Base-by-base conservation (phyloP, 164 flowering plant species). In the Magnolia kwangsiensis region DNA sequence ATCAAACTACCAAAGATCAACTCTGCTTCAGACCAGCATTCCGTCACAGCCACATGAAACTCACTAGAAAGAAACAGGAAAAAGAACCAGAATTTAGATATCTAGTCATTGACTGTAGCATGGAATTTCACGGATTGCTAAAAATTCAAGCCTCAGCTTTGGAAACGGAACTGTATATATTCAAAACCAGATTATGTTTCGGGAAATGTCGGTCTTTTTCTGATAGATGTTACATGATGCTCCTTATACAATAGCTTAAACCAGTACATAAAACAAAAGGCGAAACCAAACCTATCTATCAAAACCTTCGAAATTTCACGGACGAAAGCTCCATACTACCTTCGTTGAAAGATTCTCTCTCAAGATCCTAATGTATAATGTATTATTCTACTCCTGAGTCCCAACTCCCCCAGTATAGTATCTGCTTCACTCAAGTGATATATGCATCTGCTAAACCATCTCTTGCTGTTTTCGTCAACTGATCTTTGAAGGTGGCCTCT, bases 371-470 rank as follows among this genome's bases (percentile, higher is more conserved):
- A 20, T 45, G 67, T 68, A 20, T 75, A 51, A 20, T 20, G 29
- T 50, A 45, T 64, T 68, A 20, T 49, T 45, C 31, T 49, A 67
- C 50, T 65, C 24, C 51, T 27, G 10, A 67, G 24, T 27, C 6
- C 27, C 4, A 2, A 67, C 70, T 67, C 7, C 23, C 31, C 50
- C 11, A 65, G 63, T 75, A 51, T 79, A 70, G 59, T 83, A 85
- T 86, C 88, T 82, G 88, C 89, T 86, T 85, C 4, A 88, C 71
- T 83, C 83, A 84, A 76, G 84, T 80, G 79, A 81, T 50, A 71
- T 88, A 87, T 79, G 83, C 89, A 83, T 77, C 85, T 51, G 31
- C 29, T 4, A 37, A 24, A 19, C 71, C 50, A 31, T 37, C 37
- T 68, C 50, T 16, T n/a, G n/a, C 51, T 68, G 3, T 69, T 79